These are phyloP conservation scores for Solanum dulcamara DNA, from an alignment of 257 asterid species.

Conservation along the genomic window DNA sequence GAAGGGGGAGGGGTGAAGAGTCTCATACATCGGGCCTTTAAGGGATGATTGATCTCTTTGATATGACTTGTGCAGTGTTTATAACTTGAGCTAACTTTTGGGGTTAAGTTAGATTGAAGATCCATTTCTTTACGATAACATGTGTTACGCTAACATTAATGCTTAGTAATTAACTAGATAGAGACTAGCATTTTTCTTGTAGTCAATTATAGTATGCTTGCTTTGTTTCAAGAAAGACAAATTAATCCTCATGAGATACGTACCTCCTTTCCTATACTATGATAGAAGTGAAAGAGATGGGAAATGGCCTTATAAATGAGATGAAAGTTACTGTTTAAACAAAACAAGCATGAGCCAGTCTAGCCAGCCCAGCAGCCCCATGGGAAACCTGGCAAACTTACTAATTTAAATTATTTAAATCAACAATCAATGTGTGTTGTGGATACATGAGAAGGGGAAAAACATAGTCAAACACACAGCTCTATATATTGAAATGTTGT, in stretches of 20 bases:
- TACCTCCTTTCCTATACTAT: constrained; percentile 1
- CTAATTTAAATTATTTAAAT: neutral
- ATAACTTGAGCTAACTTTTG: neutral
- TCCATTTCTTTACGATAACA: too few relatives aligned
- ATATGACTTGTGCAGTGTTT: too few relatives aligned
- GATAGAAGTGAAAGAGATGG: constrained; percentile 6
- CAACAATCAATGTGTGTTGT: neutral
- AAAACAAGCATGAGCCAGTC: constrained; percentile 5
- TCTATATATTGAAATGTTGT: neutral
- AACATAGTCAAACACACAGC: neutral
- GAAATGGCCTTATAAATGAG: constrained; percentile 13
- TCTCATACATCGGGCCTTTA: neutral
- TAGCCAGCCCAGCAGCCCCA: constrained; percentile 8
- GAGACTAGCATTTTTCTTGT: neutral
- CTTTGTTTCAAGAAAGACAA: neutral
- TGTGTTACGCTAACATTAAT: neutral
- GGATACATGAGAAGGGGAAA: neutral
- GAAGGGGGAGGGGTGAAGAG: neutral
- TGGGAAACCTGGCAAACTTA: neutral
- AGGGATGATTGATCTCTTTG: too few relatives aligned
- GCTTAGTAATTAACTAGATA: neutral
- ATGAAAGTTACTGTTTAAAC: constrained; percentile 17
- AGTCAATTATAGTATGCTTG: neutral
- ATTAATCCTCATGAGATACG: neutral
- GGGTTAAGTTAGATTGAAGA: too few relatives aligned